These are phyloP conservation scores for Chiua sp. DNA, from an alignment of 1,284 basidiomycete species.

Conservation along the genomic window DNA sequence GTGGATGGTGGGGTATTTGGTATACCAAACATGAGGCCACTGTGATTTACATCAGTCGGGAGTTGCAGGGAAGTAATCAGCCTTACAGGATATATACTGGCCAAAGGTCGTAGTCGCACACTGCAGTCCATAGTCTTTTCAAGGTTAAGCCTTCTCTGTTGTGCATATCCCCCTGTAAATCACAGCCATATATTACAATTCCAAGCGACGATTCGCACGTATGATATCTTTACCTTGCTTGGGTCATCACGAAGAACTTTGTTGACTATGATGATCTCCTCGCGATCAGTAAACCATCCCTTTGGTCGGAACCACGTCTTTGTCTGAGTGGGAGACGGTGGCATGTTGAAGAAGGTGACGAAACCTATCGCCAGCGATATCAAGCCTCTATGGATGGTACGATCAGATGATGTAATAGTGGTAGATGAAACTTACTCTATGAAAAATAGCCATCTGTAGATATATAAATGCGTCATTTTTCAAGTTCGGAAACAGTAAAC, in stretches of 20 bases:
- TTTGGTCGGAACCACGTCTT: conserved; percentile 69
- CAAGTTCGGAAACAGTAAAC: neutral
- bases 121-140: conserved; percentile 56
- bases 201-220: too few species aligned
- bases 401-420: neutral
- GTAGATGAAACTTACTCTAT: conserved; percentile 30
- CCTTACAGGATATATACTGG: conserved; percentile 65
- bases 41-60: conserved; percentile 13
- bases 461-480: neutral
- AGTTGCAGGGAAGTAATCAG: neutral
- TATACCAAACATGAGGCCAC: conserved; percentile 53
- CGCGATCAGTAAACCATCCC: conserved; percentile 70
- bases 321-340: conserved; percentile 70
- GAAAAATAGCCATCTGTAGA: conserved; percentile 30
- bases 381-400: conserved; percentile 41
- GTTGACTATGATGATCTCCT: conserved; percentile 58
- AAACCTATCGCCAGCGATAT: conserved; percentile 63
- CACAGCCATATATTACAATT: neutral
- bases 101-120: conserved; percentile 74
- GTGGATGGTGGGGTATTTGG: conserved; percentile 53
- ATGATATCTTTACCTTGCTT: conserved; percentile 49
- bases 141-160: conserved; percentile 71
- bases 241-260: conserved; percentile 76
- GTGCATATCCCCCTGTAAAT: conserved; percentile 66
- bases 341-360: conserved; percentile 73